Percentiles rank a stretch among this genome's conserved stretches.
phyloP scores from a whole-genome alignment of 2,329 filamentous ascomycete genomes.

The Fusarium sp. region DNA sequence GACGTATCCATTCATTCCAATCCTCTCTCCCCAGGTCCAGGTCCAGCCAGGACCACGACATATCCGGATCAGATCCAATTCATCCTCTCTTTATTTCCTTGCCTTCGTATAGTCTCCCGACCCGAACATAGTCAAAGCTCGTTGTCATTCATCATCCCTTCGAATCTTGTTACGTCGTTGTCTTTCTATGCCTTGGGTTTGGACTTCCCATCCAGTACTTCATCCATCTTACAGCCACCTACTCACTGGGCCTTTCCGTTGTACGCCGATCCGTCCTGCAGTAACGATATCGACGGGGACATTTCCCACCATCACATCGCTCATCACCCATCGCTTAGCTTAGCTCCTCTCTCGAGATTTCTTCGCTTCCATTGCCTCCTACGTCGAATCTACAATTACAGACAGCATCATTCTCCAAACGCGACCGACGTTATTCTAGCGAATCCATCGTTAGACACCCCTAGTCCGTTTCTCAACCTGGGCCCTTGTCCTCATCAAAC shows the following conservation, averaged over 20 bases:
- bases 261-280: conserved; percentile 27
- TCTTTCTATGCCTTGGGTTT: conserved; percentile 13
- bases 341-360: conserved; percentile 26
- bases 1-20: conserved; percentile 44
- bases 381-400: conserved; percentile 20
- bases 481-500: conserved; percentile 48
- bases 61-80: conserved; percentile 37
- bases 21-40: conserved; percentile 38
- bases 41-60: conserved; percentile 42
- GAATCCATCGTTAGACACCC: conserved; percentile 36
- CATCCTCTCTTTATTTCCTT: conserved; percentile 37
- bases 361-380: conserved; percentile 34
- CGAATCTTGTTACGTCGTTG: conserved; percentile 17
- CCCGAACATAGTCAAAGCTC: conserved; percentile 7
- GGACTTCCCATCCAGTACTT: conserved; percentile 19
- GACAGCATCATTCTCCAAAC: conserved; percentile 15
- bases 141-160: conserved; percentile 18
- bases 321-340: conserved; percentile 29
- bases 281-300: conserved; percentile 21
- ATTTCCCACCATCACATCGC: conserved; percentile 27
- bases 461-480: conserved; percentile 42
- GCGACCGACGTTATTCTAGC: conserved; percentile 37
- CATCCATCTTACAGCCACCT: conserved; percentile 17
- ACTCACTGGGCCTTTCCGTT: conserved; percentile 15
- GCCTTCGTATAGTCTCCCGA: conserved; percentile 9